Evolutionary conservation across 2,329 filamentous ascomycete species (phyloP), one percentile per base, ranked within the genome.

Genomic region (Cryphonectria carpinicola): DNA sequence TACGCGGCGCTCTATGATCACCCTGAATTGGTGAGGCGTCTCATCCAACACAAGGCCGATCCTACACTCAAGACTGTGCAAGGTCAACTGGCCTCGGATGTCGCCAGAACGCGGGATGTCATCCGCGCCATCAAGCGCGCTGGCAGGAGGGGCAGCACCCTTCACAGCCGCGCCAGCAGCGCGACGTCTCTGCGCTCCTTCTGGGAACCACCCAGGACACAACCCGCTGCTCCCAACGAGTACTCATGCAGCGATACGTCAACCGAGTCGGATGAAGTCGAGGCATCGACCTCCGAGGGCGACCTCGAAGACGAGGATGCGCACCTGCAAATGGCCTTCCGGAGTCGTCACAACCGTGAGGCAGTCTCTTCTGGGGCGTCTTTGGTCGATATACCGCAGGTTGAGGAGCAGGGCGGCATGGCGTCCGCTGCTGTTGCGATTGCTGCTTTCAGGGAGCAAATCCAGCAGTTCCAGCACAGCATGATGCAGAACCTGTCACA

Each of bases 1-100:
- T 88, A 95, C 77, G 93, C 94, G 28, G 90, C 92, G 37, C 87
- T 97, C 77, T 91, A 92, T 79, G 89, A 91, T 73, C 90, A 94
- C 76, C 83, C 88, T 14, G 90, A 94, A 77, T 93, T 96, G 74
- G 90, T 95, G 19, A 87, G 91, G 71, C 88, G 92, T 19, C 85
- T 97, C 70, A 89, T 95, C 74, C 84, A 92, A 35, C 87, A 89
- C 56, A 92, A 93, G 54, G 93, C 92, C 2, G 91, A 94, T 80
- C 88, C 92, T 43, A 89, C 86, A 61, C 84, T 92, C 71, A 86
- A 90, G 74, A 95, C 90, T 76, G 81, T 92, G 63, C 89, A 90
- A 66, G 91, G 91, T 32, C 90, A 92, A 73, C 90, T 89, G 3
- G 87, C 93, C 22, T 86, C 90, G 3, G 93, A 96, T 77, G 84